phyloP scores from a whole-genome alignment of 164 flowering plant genomes.

The Tinospora cordifolia region DNA sequence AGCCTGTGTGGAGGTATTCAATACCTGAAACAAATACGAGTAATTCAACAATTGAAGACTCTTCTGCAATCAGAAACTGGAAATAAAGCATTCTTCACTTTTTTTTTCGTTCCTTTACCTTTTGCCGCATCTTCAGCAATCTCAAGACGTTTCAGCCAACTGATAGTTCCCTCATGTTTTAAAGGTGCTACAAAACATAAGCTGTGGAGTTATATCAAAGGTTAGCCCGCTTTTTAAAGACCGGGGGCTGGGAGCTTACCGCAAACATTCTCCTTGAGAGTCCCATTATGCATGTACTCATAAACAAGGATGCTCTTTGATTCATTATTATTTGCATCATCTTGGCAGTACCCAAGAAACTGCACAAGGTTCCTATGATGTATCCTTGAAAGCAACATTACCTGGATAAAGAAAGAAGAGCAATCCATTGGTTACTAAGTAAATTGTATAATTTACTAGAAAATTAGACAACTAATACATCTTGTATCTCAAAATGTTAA shows the following conservation, averaged over 20 bases:
- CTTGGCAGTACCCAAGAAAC: constrained; percentile 95
- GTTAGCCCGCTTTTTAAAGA: constrained; percentile 6
- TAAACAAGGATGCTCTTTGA: constrained; percentile 80
- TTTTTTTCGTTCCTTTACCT: constrained; percentile 37
- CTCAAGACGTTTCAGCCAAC: constrained; percentile 94
- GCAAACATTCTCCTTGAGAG: constrained; percentile 94
- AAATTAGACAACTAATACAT: no score
- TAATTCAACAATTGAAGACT: background rate
- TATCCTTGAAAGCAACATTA: constrained; percentile 89
- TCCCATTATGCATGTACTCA: constrained; percentile 98
- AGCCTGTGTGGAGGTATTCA: constrained; percentile 97
- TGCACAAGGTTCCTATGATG: constrained; percentile 95
- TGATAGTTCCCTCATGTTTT: constrained; percentile 44
- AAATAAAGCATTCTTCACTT: background rate
- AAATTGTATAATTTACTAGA: background rate
- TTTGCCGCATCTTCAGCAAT: constrained; percentile 98
- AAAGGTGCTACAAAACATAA: constrained; percentile 42
- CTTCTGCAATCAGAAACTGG: background rate
- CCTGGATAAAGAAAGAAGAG: constrained; percentile 36
- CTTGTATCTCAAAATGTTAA: no score
- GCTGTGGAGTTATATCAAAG: constrained; percentile 7
- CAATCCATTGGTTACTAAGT: background rate
- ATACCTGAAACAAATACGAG: constrained; percentile 51
- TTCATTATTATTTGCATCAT: constrained; percentile 72
- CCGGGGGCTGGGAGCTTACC: constrained; percentile 33